Conservation (phyloP, 2,329 filamentous ascomycete species). For the Thielaviopsis cerberus region DNA sequence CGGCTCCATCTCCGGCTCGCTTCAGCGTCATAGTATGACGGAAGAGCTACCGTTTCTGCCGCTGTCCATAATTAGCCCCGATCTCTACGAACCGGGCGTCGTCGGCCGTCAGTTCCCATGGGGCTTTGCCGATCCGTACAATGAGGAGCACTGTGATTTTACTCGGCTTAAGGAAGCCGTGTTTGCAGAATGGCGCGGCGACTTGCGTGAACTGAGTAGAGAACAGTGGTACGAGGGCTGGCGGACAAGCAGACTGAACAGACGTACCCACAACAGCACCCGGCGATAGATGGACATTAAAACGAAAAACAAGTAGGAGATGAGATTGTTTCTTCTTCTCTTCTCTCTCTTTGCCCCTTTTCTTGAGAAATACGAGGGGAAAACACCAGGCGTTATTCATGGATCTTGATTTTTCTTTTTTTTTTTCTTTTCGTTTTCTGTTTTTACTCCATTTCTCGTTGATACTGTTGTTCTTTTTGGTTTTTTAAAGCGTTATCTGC, state of each 20-base stretch:
- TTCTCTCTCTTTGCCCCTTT: constrained; percentile 11
- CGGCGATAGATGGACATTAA: constrained; percentile 17
- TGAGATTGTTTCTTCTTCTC: constrained; percentile 10
- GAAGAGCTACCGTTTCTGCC: constrained; percentile 55
- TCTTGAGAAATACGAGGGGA: constrained; percentile 9
- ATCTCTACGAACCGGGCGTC: constrained; percentile 64
- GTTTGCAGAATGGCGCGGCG: constrained; percentile 81
- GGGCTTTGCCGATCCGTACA: constrained; percentile 90
- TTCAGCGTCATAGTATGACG: constrained; percentile 26
- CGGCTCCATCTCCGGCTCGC: constrained; percentile 20
- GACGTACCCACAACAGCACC: constrained; percentile 25
- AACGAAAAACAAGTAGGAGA: not conserved
- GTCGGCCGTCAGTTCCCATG: constrained; percentile 83
- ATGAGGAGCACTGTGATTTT: constrained; percentile 86
- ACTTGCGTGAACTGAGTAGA: constrained; percentile 74
- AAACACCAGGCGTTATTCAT: constrained; percentile 10
- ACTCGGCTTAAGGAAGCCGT: constrained; percentile 74
- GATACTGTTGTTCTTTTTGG: too few relatives aligned
- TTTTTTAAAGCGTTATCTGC: too few relatives aligned
- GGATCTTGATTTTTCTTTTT: constrained; percentile 14
- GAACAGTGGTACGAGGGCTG: constrained; percentile 93
- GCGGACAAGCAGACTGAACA: constrained; percentile 55
- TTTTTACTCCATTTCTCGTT: not conserved
- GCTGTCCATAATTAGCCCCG: constrained; percentile 83
- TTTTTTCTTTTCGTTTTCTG: constrained; percentile 13